Evolutionary conservation across 805 yeast species (phyloP), one percentile per base, ranked within the genome.

Genomic region (Schwanniomyces sp.): DNA sequence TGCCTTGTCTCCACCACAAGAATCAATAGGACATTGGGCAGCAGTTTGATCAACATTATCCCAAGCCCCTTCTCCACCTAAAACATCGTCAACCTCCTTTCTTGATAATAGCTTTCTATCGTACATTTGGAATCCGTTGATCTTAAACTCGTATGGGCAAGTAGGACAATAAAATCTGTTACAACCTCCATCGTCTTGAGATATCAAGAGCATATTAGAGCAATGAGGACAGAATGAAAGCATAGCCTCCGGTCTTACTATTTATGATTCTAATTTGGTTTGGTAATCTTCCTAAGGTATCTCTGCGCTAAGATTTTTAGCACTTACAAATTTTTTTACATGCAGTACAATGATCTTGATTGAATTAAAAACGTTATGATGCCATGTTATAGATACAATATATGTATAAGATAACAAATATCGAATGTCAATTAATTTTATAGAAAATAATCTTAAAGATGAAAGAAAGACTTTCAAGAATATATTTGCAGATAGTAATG

Each of bases 11-110:
- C 86, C 85, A 36, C 89, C 96, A 74, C 99, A 94, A 2, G 74
- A 62, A 48, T 89, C 96, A 39, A 82, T 76, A 3, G 97, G 97
- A 75, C 99, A 92, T 64, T 92, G 96, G 0, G 92, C 89, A 1
- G 84, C 75, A 0, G 98, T 94, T 64, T 94, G 97, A 63, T 94
- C 99, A 25, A 94, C 99, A 62, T 94, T 92, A 65, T 92, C 98
- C 99, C 99, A 94, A 1, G 97, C 95, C 27, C 96, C 97, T 52
- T 84, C 94, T 30, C 96, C 96, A 48, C 99, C 99, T 14, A 94
- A 76, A 10, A 94, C 96, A 70, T 92, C 99, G 66, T 94, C 99
- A 2, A 94, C 92, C 55, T 90, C 87, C 61, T 94, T 94, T 63
- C 96, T 76, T 28, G 88, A 86, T 58, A 94, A 76, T 51, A 80